A percentile compares a stretch with the other conserved stretches of the same genome.
Evolutionary conservation across 2,329 filamentous ascomycete genomes (phyloP).

Genomic region (Thielaviopsis euricoi): DNA sequence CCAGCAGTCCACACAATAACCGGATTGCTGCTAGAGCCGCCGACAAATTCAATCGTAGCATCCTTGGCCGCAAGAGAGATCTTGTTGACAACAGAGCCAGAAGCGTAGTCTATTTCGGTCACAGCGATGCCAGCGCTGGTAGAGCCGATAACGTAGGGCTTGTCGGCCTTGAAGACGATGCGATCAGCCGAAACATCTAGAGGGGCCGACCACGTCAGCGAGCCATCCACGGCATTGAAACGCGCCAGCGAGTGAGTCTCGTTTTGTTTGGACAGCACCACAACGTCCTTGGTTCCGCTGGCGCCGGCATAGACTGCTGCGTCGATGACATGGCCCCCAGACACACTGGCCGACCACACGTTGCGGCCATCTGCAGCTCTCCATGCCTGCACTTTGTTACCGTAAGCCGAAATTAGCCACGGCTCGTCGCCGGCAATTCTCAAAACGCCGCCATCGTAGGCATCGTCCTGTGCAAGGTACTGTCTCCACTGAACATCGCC

Average conservation of each 20-base stretch:
- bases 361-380: conserved; percentile 66
- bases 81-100: not conserved
- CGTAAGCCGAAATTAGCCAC: conserved; percentile 58
- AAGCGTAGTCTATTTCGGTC: not conserved
- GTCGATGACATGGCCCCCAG: conserved; percentile 44
- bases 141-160: not conserved
- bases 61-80: conserved; percentile 24
- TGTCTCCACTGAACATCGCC: conserved; percentile 81
- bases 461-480: conserved; percentile 37
- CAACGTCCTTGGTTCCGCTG: conserved; percentile 47
- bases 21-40: conserved; percentile 57
- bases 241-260: conserved; percentile 46
- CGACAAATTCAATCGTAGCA: conserved; percentile 47
- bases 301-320: conserved; percentile 62
- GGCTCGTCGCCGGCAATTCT: conserved; percentile 65
- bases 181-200: not conserved
- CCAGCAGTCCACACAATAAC: conserved; percentile 62
- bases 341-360: conserved; percentile 49
- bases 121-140: not conserved
- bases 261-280: conserved; percentile 49
- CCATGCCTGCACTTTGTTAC: conserved; percentile 60
- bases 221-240: conserved; percentile 56
- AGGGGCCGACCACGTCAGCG: conserved; percentile 45
- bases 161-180: conserved; percentile 26
- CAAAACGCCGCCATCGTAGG: conserved; percentile 35